These are phyloP conservation scores for Sapria himalayana DNA, from an alignment of 345 rosid genomes.

Conservation along the genomic window DNA sequence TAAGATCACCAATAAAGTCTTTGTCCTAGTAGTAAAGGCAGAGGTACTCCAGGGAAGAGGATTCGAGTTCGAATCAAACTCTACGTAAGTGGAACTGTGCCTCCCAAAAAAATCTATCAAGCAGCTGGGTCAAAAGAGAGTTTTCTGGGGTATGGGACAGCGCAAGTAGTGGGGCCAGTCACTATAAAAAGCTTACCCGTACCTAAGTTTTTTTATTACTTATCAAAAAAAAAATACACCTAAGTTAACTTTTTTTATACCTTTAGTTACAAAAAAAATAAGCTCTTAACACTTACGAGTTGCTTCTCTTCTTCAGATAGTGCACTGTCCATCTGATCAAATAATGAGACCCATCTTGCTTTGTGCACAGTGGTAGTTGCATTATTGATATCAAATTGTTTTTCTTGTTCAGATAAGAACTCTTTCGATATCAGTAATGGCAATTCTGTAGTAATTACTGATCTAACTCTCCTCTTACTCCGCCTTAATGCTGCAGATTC, in stretches of 20 bases:
- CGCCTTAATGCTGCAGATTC: conserved; percentile 51
- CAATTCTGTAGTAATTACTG: conserved; percentile 51
- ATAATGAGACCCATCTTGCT: conserved; percentile 41
- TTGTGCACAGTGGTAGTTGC: conserved; percentile 29
- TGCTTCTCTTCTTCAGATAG: conserved; percentile 67
- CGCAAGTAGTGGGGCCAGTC: no score
- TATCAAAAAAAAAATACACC: no score
- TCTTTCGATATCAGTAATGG: conserved; percentile 60
- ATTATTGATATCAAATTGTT: conserved; percentile 9
- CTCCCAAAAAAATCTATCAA: no score
- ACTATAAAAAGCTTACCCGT: no score
- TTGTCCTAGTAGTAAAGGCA: no score
- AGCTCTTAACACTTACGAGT: conserved; percentile 30
- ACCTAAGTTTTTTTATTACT: no score
- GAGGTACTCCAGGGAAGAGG: no score
- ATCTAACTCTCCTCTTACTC: conserved; percentile 72
- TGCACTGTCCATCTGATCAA: conserved; percentile 58
- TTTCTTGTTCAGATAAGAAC: conserved; percentile 33
- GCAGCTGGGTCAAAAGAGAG: no score
- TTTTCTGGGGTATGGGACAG: no score
- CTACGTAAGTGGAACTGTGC: no score
- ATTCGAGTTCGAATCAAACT: no score
- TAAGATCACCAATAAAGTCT: no score
- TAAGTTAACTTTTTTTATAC: not conserved
- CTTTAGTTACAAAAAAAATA: not conserved